Evolutionary conservation across 805 yeast species (phyloP).

Genomic region (Peterozyma xylosa): DNA sequence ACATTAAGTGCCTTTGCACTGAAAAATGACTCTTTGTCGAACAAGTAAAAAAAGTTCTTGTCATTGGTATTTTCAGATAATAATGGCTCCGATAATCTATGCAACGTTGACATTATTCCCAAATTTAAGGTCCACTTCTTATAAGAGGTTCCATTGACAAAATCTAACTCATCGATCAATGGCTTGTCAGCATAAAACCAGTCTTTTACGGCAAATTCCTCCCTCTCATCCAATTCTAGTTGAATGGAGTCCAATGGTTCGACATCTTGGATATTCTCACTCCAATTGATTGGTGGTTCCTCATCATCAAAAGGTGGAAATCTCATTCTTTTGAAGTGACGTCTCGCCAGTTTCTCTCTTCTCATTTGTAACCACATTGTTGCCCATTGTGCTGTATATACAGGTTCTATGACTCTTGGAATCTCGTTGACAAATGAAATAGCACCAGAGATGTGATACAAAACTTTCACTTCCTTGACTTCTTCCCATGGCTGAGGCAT

Average conservation of each 20-base stretch:
- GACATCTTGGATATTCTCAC: conserved; percentile 68
- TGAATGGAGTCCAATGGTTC: conserved; percentile 69
- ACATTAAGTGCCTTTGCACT: conserved; percentile 88
- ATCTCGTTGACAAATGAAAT: conserved; percentile 89
- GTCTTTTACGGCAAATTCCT: conserved; percentile 52
- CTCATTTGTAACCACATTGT: conserved; percentile 90
- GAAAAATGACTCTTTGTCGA: conserved; percentile 72
- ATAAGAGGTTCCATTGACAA: conserved; percentile 74
- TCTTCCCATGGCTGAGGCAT: conserved; percentile 99
- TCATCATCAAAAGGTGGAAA: conserved; percentile 98
- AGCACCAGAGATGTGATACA: conserved; percentile 90
- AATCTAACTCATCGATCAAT: conserved; percentile 42
- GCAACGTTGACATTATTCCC: conserved; percentile 55
- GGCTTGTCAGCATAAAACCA: conserved; percentile 85
- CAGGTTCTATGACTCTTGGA: conserved; percentile 88
- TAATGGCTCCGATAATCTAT: conserved; percentile 66
- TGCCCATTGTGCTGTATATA: conserved; percentile 94
- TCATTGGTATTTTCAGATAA: conserved; percentile 45
- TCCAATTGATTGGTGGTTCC: conserved; percentile 83
- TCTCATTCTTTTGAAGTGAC: conserved; percentile 83
- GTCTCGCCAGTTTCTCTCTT: conserved; percentile 84
- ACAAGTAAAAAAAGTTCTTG: conserved; percentile 59
- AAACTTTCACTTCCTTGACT: conserved; percentile 73
- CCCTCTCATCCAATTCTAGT: conserved; percentile 55
- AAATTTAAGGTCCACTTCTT: conserved; percentile 60